Evolutionary conservation across 176 grass and related monocot species (phyloP).

Genomic region (Zea mays): Zm-B73-REFERENCE-NAM-5.0 NC_050099.1:208626001-208626500

Average conservation of each 20-base stretch:
- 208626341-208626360: constrained; percentile 91
- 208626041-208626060: constrained; percentile 80
- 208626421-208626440: constrained; percentile 81
- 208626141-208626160: constrained; percentile 2
- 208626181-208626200: neutral
- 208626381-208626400: constrained; percentile 79
- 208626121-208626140: too few species aligned
- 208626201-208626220: neutral
- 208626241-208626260: constrained; percentile 46
- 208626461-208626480: constrained; percentile 84
- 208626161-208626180: constrained; percentile 25
- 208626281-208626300: constrained; percentile 59
- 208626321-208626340: constrained; percentile 76
- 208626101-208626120: constrained; percentile 36
- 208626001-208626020: constrained; percentile 87
- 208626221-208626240: constrained; percentile 2
- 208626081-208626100: constrained; percentile 67
- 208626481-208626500: constrained; percentile 90
- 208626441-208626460: constrained; percentile 78
- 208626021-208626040: constrained; percentile 84
- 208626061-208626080: constrained; percentile 69
- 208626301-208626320: constrained; percentile 85
- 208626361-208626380: constrained; percentile 67
- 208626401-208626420: constrained; percentile 82
- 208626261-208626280: constrained; percentile 85